Conservation (phyloP, 257 asterid species). For the Henckelia pumila region DNA sequence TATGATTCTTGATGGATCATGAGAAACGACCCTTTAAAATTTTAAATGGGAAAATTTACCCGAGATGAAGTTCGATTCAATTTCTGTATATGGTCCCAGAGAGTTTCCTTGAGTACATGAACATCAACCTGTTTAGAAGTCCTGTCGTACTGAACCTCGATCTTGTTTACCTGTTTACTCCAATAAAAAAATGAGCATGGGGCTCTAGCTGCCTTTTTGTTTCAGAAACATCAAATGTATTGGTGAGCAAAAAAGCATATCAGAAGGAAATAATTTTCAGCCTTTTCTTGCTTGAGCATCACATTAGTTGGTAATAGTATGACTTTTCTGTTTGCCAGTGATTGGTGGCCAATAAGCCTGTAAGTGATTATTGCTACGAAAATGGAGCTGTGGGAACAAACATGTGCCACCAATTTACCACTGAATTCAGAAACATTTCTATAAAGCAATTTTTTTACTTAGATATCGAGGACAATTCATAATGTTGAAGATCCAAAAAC, state of each 20-base stretch:
- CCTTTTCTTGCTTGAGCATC: neutral
- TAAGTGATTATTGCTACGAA: neutral
- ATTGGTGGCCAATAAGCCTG: neutral
- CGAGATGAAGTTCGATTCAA: constrained; percentile 34
- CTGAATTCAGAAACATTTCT: neutral
- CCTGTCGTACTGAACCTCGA: constrained; percentile 82
- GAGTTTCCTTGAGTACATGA: constrained; percentile 80
- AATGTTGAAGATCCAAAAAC: constrained; percentile 1
- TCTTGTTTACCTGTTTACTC: constrained; percentile 63
- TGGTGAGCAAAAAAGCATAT: neutral
- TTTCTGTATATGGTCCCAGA: constrained; percentile 69
- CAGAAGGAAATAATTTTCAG: neutral
- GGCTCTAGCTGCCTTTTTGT: neutral
- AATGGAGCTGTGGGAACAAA: neutral
- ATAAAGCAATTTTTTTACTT: neutral
- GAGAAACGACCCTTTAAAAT: neutral
- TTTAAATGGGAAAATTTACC: constrained; percentile 36
- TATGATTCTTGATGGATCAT: neutral
- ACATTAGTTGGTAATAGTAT: neutral
- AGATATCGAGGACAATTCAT: neutral
- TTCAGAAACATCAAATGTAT: neutral
- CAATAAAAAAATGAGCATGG: constrained; percentile 1
- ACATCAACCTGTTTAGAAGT: constrained; percentile 95
- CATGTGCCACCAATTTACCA: neutral
- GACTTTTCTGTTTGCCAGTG: neutral